Percentiles rank a stretch among this genome's conserved stretches.
These are phyloP conservation scores for Massarina eburnea DNA, from an alignment of 2,329 filamentous ascomycete species.

Conservation along the genomic window DNA sequence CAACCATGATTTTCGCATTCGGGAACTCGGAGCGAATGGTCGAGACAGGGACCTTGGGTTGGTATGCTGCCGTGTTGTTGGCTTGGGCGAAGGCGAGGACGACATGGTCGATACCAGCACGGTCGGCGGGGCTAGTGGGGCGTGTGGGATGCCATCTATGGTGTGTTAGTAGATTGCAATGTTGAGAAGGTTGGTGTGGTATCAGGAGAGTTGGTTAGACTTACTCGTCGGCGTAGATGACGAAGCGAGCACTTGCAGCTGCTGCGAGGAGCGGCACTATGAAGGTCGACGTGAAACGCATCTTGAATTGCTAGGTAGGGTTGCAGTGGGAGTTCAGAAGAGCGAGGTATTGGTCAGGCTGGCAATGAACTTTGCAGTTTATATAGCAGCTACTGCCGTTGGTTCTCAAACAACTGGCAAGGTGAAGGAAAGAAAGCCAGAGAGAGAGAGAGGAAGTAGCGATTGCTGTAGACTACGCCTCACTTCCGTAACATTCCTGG, in stretches of 20 bases:
- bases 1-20: conserved; percentile 66
- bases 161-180: neutral
- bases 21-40: conserved; percentile 57
- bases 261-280: conserved; percentile 15
- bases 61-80: conserved; percentile 48
- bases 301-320: conserved; percentile 10
- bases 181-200: neutral
- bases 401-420: no score
- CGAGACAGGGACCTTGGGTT: conserved; percentile 57
- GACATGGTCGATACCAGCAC: conserved; percentile 40
- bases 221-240: conserved; percentile 39
- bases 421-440: no score
- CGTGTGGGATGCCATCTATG: conserved; percentile 37
- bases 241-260: conserved; percentile 26
- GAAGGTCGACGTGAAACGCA: conserved; percentile 21
- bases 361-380: no score
- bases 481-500: no score
- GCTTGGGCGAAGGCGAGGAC: conserved; percentile 43
- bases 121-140: conserved; percentile 25
- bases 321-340: neutral
- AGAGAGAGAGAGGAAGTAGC: no score
- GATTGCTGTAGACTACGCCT: no score
- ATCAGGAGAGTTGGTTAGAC: conserved; percentile 6
- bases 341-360: no score
- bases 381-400: no score